A percentile compares a stretch with the other conserved stretches of the same genome.
Evolutionary conservation across 2,329 filamentous ascomycete species (phyloP).

Genomic region (Botrytis elliptica): DNA sequence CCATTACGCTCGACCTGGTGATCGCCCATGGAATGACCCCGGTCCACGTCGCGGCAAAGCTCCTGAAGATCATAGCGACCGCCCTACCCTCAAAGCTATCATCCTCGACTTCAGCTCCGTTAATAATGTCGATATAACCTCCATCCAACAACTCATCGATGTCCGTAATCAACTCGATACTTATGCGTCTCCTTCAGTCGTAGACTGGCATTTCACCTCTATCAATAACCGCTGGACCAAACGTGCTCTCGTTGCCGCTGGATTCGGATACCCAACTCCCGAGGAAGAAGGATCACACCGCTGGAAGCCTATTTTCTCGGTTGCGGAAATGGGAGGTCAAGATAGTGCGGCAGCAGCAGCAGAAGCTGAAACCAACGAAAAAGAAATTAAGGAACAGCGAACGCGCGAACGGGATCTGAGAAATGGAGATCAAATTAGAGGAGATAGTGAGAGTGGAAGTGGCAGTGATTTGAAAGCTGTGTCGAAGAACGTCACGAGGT

Average conservation of each 20-base stretch:
- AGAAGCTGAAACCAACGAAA: conserved; percentile 56
- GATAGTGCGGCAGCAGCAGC: conserved; percentile 68
- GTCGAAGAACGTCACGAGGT: conserved; percentile 41
- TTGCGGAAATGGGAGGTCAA: conserved; percentile 77
- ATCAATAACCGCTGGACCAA: conserved; percentile 96
- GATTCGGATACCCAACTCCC: conserved; percentile 77
- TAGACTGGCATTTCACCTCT: conserved; percentile 95
- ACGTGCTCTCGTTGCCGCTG: conserved; percentile 79
- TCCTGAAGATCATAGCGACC: conserved; percentile 47
- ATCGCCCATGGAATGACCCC: conserved; percentile 94
- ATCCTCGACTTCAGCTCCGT: conserved; percentile 93
- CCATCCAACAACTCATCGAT: conserved; percentile 88
- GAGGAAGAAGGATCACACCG: conserved; percentile 49
- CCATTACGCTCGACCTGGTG: conserved; percentile 63
- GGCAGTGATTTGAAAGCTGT: conserved; percentile 28
- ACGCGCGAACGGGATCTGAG: conserved; percentile 33
- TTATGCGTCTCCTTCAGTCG: conserved; percentile 74
- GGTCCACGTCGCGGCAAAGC: conserved; percentile 62
- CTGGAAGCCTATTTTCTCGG: conserved; percentile 95
- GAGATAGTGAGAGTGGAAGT: conserved; percentile 27
- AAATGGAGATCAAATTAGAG: conserved; percentile 36
- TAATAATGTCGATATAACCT: conserved; percentile 91
- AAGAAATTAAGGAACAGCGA: conserved; percentile 39
- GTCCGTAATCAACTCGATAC: conserved; percentile 90
- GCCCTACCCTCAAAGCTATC: conserved; percentile 78